These are phyloP conservation scores for Lactifluus volemus DNA, from an alignment of 768 basidiomycete species.

Conservation along the genomic window DNA sequence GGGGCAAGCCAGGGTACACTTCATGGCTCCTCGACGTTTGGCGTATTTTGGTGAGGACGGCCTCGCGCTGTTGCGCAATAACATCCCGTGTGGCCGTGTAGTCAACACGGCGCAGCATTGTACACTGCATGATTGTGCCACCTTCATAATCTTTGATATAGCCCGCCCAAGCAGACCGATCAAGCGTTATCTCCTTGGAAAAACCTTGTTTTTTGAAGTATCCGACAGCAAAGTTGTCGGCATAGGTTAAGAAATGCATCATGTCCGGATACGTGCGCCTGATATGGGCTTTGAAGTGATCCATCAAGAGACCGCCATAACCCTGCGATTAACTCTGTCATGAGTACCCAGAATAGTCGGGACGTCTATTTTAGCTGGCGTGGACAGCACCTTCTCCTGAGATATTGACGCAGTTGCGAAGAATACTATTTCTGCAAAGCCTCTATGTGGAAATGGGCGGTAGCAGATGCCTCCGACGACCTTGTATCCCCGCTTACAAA, in stretches of 20 bases:
- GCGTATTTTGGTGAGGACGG: constrained; percentile 81
- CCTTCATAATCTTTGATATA: constrained; percentile 99
- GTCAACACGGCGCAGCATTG: constrained; percentile 86
- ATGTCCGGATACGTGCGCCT: constrained; percentile 74
- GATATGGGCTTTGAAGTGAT: constrained; percentile 93
- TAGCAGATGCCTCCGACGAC: constrained; percentile 98
- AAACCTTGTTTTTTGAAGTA: constrained; percentile 99
- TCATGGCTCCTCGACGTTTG: constrained; percentile 81
- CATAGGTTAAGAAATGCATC: constrained; percentile 95
- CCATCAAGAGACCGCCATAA: constrained; percentile 98
- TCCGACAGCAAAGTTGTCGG: constrained; percentile 97
- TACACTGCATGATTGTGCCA: constrained; percentile 98
- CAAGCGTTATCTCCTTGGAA: constrained; percentile 93
- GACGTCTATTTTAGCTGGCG: not conserved
- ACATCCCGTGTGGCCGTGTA: constrained; percentile 77
- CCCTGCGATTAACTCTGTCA: constrained; percentile 46
- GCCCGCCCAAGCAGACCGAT: constrained; percentile 88
- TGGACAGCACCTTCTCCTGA: constrained; percentile 78
- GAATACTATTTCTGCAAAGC: constrained; percentile 97
- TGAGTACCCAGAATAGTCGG: not conserved
- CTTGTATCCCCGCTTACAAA: constrained; percentile 89
- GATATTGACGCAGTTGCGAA: constrained; percentile 95
- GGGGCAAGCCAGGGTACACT: constrained; percentile 68
- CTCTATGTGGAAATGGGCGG: constrained; percentile 88
- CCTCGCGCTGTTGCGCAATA: constrained; percentile 77